phyloP scores from a whole-genome alignment of 2,329 filamentous ascomycete genomes.

The Leptographium flavum region DNA sequence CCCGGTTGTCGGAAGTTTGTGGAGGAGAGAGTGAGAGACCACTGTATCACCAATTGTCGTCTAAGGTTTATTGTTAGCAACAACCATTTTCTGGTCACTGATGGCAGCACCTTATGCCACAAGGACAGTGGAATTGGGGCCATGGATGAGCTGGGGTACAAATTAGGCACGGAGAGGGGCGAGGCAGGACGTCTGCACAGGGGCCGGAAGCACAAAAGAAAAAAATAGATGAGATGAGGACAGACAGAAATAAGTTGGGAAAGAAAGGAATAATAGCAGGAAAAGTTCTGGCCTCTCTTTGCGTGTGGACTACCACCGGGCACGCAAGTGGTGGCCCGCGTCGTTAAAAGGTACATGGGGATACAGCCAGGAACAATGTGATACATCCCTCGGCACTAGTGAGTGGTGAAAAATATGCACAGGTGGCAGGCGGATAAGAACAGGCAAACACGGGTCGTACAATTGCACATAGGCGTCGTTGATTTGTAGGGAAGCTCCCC shows the following conservation, averaged over 20 bases:
- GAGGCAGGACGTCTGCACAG: not conserved
- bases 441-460: slow-evolving; percentile 6
- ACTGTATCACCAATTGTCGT: not conserved
- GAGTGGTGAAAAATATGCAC: slow-evolving; percentile 4
- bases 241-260: not conserved
- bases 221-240: too few relatives aligned
- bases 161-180: not conserved
- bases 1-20: not conserved
- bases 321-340: not conserved
- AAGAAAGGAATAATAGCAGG: not conserved
- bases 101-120: not conserved
- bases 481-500: too few relatives aligned
- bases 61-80: not conserved
- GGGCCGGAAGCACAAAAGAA: not conserved
- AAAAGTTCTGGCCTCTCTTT: not conserved
- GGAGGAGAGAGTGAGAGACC: slow-evolving; percentile 3
- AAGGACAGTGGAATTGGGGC: not conserved
- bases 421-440: slow-evolving; percentile 5
- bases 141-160: too few relatives aligned
- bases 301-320: not conserved
- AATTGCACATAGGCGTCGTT: not conserved
- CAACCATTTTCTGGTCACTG: not conserved
- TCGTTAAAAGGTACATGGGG: slow-evolving; percentile 7
- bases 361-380: slow-evolving; percentile 8
- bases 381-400: slow-evolving; percentile 2